Base-by-base conservation (phyloP, 2,329 filamentous ascomycete genomes). In the Pestalotiopsis sp. region DNA sequence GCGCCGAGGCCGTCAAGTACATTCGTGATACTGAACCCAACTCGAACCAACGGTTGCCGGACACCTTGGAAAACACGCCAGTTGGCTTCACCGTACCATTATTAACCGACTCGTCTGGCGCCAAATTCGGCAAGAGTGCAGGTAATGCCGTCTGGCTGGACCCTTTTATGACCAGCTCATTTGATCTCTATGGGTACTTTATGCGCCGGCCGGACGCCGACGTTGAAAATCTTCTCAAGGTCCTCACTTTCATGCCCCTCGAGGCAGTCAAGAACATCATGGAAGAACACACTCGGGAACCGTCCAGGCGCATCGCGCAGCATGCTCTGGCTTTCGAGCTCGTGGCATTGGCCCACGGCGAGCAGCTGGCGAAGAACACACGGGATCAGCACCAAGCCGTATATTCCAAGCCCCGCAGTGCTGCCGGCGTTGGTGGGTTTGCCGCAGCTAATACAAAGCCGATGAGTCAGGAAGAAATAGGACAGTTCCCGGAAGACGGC, bases 91-190 rank as follows among this genome's bases (percentile, higher is more conserved):
- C 96, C 0, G 94, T 95, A 0, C 96, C 96, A 0, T 87, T 99
- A 1, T 84, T 99, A 49, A 97, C 94, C 0, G 95, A 95, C 66
- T 86, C 93, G 1, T 89, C 92, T 0, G 96, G 96, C 20, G 90
- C 89, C 77, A 99, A 99, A 80, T 95, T 98, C 74, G 96, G 96
- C 65, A 99, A 99, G 83, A 97, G 91, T 71, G 92, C 94, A 2
- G 95, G 95, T 31, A 98, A 98, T 78, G 95, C 95, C 2, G 82
- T 99, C 45, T 99, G 96, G 96, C 87, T 99, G 3, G 94, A 98
- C 78, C 85, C 86, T 66, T 90, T 91, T 74, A 88, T 94, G 87
- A 97, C 95, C 1, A 90, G 87, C 38, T 84, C 90, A 0, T 98
- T 95, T 76, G 94, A 98, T 69, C 85, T 98, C 1, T 98, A 98